Evolutionary conservation across 2,329 filamentous ascomycete genomes (phyloP).

Genomic region (Diplodia scrobiculata): DNA sequence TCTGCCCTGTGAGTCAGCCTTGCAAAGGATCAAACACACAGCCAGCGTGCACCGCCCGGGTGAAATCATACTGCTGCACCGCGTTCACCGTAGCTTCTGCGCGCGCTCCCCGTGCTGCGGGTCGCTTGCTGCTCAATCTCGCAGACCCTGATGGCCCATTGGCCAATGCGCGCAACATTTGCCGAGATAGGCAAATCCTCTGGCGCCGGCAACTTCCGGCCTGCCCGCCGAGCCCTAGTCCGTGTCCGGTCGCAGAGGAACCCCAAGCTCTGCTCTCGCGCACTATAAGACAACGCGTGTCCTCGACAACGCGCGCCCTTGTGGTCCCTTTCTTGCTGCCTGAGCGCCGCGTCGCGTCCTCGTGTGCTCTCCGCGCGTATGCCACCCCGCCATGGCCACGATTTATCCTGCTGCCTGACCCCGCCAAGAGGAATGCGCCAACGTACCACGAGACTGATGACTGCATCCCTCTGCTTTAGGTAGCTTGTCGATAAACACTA

Average conservation of each 20-base stretch:
- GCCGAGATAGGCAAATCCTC: constrained; percentile 3
- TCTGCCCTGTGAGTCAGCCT: constrained; percentile 30
- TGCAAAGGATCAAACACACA: constrained; percentile 10
- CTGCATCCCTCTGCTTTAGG: not conserved
- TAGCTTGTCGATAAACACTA: too few species aligned
- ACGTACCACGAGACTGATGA: not conserved
- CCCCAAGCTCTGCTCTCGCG: not conserved
- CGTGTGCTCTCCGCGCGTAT: not conserved
- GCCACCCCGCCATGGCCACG: not conserved
- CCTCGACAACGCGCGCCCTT: not conserved
- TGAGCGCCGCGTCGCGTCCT: not conserved
- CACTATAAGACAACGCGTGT: constrained; percentile 18
- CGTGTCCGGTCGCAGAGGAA: not conserved
- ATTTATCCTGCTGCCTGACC: constrained; percentile 20
- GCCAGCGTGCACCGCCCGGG: not conserved
- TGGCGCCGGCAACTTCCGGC: not conserved
- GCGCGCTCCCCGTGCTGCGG: not conserved
- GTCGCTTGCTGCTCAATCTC: not conserved
- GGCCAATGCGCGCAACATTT: constrained; percentile 15
- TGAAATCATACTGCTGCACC: too few species aligned
- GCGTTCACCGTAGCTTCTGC: too few species aligned
- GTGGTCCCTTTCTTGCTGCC: constrained; percentile 5
- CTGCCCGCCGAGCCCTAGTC: not conserved
- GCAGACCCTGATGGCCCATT: not conserved
- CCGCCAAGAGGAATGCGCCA: not conserved